Conservation (phyloP, 305 asterid genomes). For the Fraxinus paxiana region DNA sequence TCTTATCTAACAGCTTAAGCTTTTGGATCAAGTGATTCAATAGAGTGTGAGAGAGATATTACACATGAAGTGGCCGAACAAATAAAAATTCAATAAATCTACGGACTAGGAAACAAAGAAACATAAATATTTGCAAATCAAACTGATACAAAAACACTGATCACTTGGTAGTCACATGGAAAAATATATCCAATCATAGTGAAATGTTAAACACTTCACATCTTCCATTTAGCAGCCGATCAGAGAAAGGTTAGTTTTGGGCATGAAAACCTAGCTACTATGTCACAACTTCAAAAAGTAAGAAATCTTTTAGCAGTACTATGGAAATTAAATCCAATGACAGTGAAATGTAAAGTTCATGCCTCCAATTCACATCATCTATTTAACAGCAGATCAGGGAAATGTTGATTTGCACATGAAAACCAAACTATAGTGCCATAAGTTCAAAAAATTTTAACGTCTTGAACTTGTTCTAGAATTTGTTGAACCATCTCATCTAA, state of each 20-base stretch:
- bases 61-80: neutral
- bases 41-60: neutral
- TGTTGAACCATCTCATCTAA: neutral
- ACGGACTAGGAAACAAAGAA: neutral
- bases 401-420: neutral
- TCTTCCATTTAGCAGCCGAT: neutral
- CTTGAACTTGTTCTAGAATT: neutral
- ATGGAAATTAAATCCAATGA: neutral
- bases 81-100: neutral
- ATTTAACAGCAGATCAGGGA: neutral
- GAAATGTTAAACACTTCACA: neutral
- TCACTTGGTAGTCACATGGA: neutral
- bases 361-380: neutral
- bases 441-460: neutral
- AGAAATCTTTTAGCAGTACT: neutral
- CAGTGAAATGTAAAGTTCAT: neutral
- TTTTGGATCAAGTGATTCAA: neutral
- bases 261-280: neutral
- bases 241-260: neutral
- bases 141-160: neutral
- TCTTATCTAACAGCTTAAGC: neutral
- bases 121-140: neutral
- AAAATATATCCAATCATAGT: neutral
- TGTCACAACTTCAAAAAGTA: neutral
- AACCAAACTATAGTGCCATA: neutral